Evolutionary conservation across 177 flowering plant species (phyloP).

Genomic region (Vitis hybrid): DNA sequence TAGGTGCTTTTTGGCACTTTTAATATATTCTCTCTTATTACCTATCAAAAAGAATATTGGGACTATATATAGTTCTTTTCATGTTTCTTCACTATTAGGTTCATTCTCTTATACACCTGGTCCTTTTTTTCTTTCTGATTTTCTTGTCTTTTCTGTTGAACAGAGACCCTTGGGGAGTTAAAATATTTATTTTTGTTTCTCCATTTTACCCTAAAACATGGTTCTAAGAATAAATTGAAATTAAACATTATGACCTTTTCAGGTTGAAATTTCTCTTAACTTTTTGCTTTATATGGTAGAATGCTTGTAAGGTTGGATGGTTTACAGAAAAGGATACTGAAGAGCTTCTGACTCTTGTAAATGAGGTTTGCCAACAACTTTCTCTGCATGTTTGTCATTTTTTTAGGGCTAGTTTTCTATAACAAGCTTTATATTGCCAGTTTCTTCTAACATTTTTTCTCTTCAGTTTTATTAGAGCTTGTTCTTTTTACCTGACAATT

Average conservation of each 20-base stretch:
- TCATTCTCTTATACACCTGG: too few relatives aligned
- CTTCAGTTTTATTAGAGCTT: background rate
- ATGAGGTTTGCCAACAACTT: constrained; percentile 20
- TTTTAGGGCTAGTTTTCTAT: too few relatives aligned
- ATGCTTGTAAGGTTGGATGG: constrained; percentile 35
- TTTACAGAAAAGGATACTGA: constrained; percentile 22
- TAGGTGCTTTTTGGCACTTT: too few relatives aligned
- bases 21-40: too few relatives aligned
- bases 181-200: too few relatives aligned
- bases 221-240: background rate
- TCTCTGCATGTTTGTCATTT: background rate
- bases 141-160: too few relatives aligned
- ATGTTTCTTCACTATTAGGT: too few relatives aligned
- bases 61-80: too few relatives aligned
- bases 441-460: background rate
- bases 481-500: background rate
- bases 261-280: background rate
- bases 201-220: background rate
- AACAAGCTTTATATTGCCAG: background rate
- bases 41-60: too few relatives aligned
- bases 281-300: constrained; percentile 18
- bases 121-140: too few relatives aligned
- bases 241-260: background rate
- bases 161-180: too few relatives aligned
- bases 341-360: constrained; percentile 23